These are phyloP conservation scores for Phoma sp. DNA, from an alignment of 2,329 filamentous ascomycete genomes.

Conservation along the genomic window DNA sequence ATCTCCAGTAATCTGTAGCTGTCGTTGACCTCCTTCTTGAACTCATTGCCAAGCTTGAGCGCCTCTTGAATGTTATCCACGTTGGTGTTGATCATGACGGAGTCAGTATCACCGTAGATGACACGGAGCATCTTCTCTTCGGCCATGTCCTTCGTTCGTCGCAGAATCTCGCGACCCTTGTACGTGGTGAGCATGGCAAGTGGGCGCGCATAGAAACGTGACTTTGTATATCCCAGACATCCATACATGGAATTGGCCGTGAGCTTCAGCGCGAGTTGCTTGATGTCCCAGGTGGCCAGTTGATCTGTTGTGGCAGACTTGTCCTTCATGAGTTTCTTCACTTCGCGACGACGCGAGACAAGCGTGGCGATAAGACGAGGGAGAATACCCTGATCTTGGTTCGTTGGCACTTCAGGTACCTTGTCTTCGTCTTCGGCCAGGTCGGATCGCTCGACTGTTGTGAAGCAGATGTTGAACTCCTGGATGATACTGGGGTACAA, in stretches of 20 bases:
- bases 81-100: slow-evolving; percentile 99
- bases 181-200: slow-evolving; percentile 94
- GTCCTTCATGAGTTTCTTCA: slow-evolving; percentile 97
- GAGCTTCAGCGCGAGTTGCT: slow-evolving; percentile 93
- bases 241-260: slow-evolving; percentile 99
- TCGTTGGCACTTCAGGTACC: slow-evolving; percentile 83
- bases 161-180: slow-evolving; percentile 96
- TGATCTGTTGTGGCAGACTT: slow-evolving; percentile 85
- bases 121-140: slow-evolving; percentile 91
- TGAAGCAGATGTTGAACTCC: slow-evolving; percentile 99
- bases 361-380: slow-evolving; percentile 91
- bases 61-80: slow-evolving; percentile 92
- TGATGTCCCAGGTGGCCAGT: slow-evolving; percentile 95
- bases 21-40: slow-evolving; percentile 94
- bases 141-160: slow-evolving; percentile 93
- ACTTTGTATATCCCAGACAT: slow-evolving; percentile 95
- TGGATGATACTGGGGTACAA: slow-evolving; percentile 98
- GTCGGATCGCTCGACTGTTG: slow-evolving; percentile 82
- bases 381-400: slow-evolving; percentile 83
- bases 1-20: slow-evolving; percentile 93
- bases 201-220: slow-evolving; percentile 94
- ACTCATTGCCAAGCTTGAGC: slow-evolving; percentile 88
- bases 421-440: slow-evolving; percentile 81
- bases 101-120: slow-evolving; percentile 99
- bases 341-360: slow-evolving; percentile 85